Conservation (phyloP, 1,139 yeast species). For the Geotrichum australiense region DNA sequence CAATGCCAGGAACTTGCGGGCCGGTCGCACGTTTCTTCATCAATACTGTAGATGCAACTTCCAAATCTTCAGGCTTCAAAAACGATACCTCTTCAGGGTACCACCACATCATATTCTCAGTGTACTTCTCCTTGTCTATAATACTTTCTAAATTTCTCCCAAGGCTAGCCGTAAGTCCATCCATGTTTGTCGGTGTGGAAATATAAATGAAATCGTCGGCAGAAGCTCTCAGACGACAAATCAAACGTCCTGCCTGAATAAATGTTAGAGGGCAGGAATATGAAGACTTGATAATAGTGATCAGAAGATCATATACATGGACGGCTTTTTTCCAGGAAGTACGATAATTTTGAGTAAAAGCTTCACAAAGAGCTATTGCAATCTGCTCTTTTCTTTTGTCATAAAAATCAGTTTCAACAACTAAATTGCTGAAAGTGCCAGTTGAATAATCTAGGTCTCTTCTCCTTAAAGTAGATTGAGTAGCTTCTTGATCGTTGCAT, state of each 20-base stretch:
- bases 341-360: conserved; percentile 24
- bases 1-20: conserved; percentile 20
- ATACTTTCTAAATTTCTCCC: conserved; percentile 41
- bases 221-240: conserved; percentile 52
- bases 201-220: conserved; percentile 43
- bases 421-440: background rate
- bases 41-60: conserved; percentile 29
- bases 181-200: conserved; percentile 54
- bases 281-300: conserved; percentile 23
- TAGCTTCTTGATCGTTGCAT: too few relatives aligned
- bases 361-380: conserved; percentile 25
- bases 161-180: conserved; percentile 56
- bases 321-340: conserved; percentile 18
- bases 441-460: background rate
- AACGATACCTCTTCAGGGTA: conserved; percentile 53
- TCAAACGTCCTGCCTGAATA: conserved; percentile 46
- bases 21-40: conserved; percentile 13
- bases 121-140: conserved; percentile 23
- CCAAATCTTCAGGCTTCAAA: conserved; percentile 39
- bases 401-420: background rate
- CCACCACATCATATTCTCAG: conserved; percentile 40
- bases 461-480: too few relatives aligned
- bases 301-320: conserved; percentile 22
- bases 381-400: conserved; percentile 10
- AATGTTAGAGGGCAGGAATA: conserved; percentile 32